These are phyloP conservation scores for Phanerochaete carnosa DNA, from an alignment of 768 basidiomycete species.

Conservation along the genomic window DNA sequence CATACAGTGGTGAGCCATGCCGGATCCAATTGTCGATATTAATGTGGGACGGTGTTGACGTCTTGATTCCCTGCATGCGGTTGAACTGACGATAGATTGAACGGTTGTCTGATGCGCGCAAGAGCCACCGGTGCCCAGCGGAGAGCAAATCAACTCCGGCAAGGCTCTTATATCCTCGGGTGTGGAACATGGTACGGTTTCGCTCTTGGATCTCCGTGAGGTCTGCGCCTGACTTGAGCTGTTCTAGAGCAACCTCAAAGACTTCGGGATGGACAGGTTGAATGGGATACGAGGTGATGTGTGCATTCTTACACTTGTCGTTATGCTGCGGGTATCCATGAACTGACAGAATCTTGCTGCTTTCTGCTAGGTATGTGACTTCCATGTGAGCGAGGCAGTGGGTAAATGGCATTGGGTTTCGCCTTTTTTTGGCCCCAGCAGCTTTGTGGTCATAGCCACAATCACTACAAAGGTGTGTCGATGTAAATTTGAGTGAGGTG, in stretches of 20 bases:
- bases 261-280: conserved; percentile 33
- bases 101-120: conserved; percentile 17
- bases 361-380: conserved; percentile 18
- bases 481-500: background rate
- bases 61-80: conserved; percentile 15
- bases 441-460: conserved; percentile 16
- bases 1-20: conserved; percentile 15
- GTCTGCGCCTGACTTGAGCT: conserved; percentile 9
- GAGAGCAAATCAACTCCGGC: background rate
- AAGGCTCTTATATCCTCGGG: background rate
- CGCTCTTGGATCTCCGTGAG: background rate
- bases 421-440: no score
- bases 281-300: conserved; percentile 19
- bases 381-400: conserved; percentile 36
- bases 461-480: background rate
- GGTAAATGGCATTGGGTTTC: conserved; percentile 19
- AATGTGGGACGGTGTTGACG: conserved; percentile 4
- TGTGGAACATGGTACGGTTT: background rate
- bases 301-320: conserved; percentile 20
- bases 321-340: conserved; percentile 28
- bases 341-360: conserved; percentile 18
- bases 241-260: conserved; percentile 17
- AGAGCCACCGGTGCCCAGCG: conserved; percentile 13
- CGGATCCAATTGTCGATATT: conserved; percentile 26
- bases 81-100: conserved; percentile 22